phyloP scores from a whole-genome alignment of 768 basidiomycete species.

The Melanogaster broomeanus region DNA sequence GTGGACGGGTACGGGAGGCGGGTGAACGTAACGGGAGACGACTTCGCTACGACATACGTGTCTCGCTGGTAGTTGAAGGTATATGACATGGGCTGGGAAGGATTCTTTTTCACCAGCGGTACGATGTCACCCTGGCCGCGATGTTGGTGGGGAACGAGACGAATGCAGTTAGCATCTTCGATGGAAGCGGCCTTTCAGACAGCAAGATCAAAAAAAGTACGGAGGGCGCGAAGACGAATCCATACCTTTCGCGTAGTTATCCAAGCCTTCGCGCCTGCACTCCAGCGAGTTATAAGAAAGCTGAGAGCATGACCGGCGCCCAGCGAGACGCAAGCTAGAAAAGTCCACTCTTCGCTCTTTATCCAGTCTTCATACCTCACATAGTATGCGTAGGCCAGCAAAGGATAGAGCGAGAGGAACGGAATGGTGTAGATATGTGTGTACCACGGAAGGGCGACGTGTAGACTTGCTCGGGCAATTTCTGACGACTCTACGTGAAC shows the following conservation, averaged over 20 bases:
- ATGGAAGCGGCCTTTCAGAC: slow-evolving; percentile 55
- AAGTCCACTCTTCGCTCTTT: slow-evolving; percentile 96
- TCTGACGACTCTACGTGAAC: slow-evolving; percentile 65
- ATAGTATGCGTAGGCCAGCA: slow-evolving; percentile 90
- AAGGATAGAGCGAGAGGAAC: slow-evolving; percentile 78
- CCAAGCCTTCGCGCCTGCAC: slow-evolving; percentile 71
- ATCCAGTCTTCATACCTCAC: slow-evolving; percentile 90
- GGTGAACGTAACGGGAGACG: slow-evolving; percentile 62
- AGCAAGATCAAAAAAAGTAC: slow-evolving; percentile 1
- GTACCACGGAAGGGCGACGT: slow-evolving; percentile 66
- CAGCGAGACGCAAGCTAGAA: slow-evolving; percentile 84
- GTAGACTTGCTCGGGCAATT: slow-evolving; percentile 67
- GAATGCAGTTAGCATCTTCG: slow-evolving; percentile 76
- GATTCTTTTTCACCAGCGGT: slow-evolving; percentile 60
- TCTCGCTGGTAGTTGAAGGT: slow-evolving; percentile 96
- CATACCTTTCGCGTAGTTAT: slow-evolving; percentile 76
- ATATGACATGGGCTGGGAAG: slow-evolving; percentile 60
- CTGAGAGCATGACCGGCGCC: slow-evolving; percentile 89
- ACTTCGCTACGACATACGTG: slow-evolving; percentile 75
- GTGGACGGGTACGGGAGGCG: slow-evolving; percentile 90
- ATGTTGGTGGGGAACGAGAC: slow-evolving; percentile 77
- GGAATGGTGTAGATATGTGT: slow-evolving; percentile 74
- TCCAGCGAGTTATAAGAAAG: slow-evolving; percentile 92
- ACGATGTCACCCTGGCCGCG: slow-evolving; percentile 92
- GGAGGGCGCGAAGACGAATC: neutral